Base-by-base conservation (phyloP, 176 grass and related monocot species). In the Themeda triandra region DNA sequence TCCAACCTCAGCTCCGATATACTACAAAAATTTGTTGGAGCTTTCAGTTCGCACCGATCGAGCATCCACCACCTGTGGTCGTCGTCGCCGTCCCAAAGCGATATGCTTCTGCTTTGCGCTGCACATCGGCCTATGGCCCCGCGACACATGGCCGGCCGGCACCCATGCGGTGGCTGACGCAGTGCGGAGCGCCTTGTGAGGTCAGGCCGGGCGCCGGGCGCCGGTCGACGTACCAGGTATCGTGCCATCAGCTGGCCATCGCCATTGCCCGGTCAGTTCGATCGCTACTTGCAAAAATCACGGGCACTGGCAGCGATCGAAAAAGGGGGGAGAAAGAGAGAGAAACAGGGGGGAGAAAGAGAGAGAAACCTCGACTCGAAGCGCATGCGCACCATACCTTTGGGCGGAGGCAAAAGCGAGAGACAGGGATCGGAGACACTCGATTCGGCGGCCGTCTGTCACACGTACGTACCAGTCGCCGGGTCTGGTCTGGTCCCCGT, bases 81-180 rank as follows among this genome's bases (percentile, higher is more conserved):
- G 44, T 13, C 44, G 44, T 46, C 13, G 44, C 13, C 44, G 44
- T 46, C 42, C 44, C 12, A 44, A 46, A 46, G 44, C 44, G 44
- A 46, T 46, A 13, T 46, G 44, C 42, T 14, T 44, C 41, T 13
- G 41, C 41, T 45, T 40, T 45, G 42, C 42, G 12, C 13, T 11
- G 71, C 63, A 69, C 86, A 28, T 25, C 45, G 33, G 37, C 71
- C 71, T 82, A 69, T 82, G 48, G 37, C 33, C 59, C 67, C 24
- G n/a, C 44, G 67, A 84, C 75, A 84, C 42, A 10, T 79, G 77
- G 36, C 17, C 37, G 7, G 42, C 12, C 11, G 41, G 41, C n/a
- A n/a, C n/a, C n/a, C n/a, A n/a, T n/a, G n/a, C n/a, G n/a, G n/a
- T n/a, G n/a, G n/a, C n/a, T 44, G 41, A 45, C 10, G 81, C 39